Percentiles rank a stretch among this genome's conserved stretches.
These are phyloP conservation scores for Linanthus parryae DNA, from an alignment of 148 eudicot genomes.

Conservation along the genomic window DNA sequence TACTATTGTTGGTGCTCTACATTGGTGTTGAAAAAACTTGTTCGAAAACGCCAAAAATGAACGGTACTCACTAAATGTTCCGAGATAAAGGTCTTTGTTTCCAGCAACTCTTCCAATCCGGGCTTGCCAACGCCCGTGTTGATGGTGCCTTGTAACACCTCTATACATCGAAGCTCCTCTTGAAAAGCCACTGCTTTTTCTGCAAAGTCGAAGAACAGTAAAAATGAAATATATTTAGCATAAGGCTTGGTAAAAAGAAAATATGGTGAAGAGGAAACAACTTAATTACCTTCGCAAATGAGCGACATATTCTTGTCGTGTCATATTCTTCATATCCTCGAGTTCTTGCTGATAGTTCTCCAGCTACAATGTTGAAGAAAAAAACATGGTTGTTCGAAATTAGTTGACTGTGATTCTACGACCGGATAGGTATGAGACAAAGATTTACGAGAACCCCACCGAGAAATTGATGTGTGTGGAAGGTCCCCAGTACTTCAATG, in stretches of 20 bases:
- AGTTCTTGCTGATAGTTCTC: slow-evolving; percentile 80
- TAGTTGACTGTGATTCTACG: too few species aligned
- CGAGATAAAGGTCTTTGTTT: slow-evolving; percentile 89
- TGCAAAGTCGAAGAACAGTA: slow-evolving; percentile 15
- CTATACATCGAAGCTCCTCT: slow-evolving; percentile 95
- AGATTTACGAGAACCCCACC: slow-evolving; percentile 20
- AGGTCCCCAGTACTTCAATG: slow-evolving; percentile 95
- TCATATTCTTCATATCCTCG: slow-evolving; percentile 93
- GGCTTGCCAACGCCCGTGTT: slow-evolving; percentile 99
- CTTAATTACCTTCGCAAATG: slow-evolving; percentile 70
- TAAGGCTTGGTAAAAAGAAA: too few species aligned
- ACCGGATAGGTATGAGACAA: not conserved
- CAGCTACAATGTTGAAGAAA: slow-evolving; percentile 36
- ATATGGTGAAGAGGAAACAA: too few species aligned
- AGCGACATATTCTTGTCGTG: slow-evolving; percentile 94
- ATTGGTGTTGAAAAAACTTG: too few species aligned
- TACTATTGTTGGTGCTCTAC: too few species aligned
- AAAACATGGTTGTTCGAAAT: too few species aligned
- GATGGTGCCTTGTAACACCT: slow-evolving; percentile 98
- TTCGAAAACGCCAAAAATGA: not conserved
- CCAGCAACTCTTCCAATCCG: slow-evolving; percentile 95
- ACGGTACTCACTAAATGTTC: slow-evolving; percentile 95
- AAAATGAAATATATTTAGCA: too few species aligned
- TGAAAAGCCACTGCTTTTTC: slow-evolving; percentile 97
- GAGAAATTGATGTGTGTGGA: slow-evolving; percentile 89